These are phyloP conservation scores for Fusarium xyrophilum DNA, from an alignment of 2,329 filamentous ascomycete species.

Conservation along the genomic window DNA sequence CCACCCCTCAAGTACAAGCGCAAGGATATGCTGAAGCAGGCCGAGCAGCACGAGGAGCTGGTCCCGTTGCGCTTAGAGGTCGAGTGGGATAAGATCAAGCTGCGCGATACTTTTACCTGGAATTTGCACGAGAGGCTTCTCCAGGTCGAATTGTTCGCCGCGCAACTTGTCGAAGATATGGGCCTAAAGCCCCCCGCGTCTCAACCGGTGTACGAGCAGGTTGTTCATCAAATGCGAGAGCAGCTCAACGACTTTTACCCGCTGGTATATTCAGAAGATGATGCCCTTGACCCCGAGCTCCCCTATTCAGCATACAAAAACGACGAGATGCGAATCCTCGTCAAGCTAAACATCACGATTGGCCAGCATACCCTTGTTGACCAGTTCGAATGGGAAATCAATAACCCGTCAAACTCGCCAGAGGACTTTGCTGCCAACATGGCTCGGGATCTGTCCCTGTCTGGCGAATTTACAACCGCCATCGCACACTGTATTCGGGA, in stretches of 20 bases:
- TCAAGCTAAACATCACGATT: slow-evolving; percentile 98
- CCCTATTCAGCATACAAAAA: slow-evolving; percentile 97
- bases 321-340: slow-evolving; percentile 95
- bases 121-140: slow-evolving; percentile 92
- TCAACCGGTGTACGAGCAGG: slow-evolving; percentile 67
- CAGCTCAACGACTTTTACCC: slow-evolving; percentile 94
- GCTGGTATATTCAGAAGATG: slow-evolving; percentile 87
- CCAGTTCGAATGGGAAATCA: slow-evolving; percentile 99
- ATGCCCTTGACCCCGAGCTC: slow-evolving; percentile 85
- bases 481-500: slow-evolving; percentile 98
- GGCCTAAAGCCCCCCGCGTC: slow-evolving; percentile 76
- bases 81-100: slow-evolving; percentile 92
- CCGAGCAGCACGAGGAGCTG: slow-evolving; percentile 88
- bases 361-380: slow-evolving; percentile 92
- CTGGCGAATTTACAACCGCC: slow-evolving; percentile 94
- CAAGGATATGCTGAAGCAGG: slow-evolving; percentile 83
- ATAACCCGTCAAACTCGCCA: slow-evolving; percentile 90
- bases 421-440: slow-evolving; percentile 93
- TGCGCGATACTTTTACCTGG: slow-evolving; percentile 98
- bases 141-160: slow-evolving; percentile 80
- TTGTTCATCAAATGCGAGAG: slow-evolving; percentile 77
- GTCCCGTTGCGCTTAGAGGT: slow-evolving; percentile 92
- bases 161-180: slow-evolving; percentile 90
- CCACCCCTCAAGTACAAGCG: slow-evolving; percentile 75
- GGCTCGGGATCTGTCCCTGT: slow-evolving; percentile 87